Evolutionary conservation across 306 rosid species (phyloP).

Genomic region (Medicago ruthenica): DNA sequence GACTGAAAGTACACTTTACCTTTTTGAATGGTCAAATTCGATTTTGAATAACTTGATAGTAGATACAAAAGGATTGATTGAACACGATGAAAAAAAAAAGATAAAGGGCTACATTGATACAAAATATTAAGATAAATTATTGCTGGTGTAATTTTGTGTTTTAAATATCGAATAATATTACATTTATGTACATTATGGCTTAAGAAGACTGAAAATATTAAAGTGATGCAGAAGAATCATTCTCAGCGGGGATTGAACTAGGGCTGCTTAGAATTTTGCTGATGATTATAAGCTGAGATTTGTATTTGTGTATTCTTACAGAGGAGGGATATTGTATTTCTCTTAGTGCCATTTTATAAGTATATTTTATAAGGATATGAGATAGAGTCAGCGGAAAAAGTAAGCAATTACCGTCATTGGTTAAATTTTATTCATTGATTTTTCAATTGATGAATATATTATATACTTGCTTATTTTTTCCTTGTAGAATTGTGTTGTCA

Average conservation of each 20-base stretch:
- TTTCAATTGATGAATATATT: slow-evolving; percentile 6
- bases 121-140: too few species aligned
- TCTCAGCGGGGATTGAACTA: not conserved
- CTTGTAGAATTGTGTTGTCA: not conserved
- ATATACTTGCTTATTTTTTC: not conserved
- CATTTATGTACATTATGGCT: not conserved
- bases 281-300: not conserved
- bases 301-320: not conserved
- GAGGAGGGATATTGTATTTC: not conserved
- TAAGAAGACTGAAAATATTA: too few species aligned
- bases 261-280: not conserved
- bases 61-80: too few species aligned
- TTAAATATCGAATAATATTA: too few species aligned
- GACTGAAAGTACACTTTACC: too few species aligned
- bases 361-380: not conserved
- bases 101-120: too few species aligned
- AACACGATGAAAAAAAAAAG: too few species aligned
- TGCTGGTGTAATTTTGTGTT: too few species aligned
- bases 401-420: not conserved
- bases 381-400: not conserved
- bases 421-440: not conserved
- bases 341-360: not conserved
- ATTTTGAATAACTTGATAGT: too few species aligned
- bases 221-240: not conserved
- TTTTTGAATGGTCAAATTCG: too few species aligned